Conservation (phyloP, 768 basidiomycete species). For the Myochromella boudieri region DNA sequence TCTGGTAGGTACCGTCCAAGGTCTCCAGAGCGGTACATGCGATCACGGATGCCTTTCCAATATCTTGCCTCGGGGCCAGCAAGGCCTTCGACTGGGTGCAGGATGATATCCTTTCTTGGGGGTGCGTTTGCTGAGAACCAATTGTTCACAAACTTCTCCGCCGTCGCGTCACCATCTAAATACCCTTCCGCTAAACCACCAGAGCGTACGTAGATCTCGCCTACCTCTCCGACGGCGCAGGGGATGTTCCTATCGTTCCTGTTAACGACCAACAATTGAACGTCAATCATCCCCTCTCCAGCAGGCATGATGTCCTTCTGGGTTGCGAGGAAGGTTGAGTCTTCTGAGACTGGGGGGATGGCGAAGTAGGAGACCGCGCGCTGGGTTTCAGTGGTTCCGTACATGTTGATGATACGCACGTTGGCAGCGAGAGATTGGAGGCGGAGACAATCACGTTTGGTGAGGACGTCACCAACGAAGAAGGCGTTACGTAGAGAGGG, state of each 20-base stretch:
- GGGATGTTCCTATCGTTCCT: slow-evolving; percentile 78
- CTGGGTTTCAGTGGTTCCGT: slow-evolving; percentile 98
- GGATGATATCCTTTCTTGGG: slow-evolving; percentile 69
- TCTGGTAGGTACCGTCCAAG: slow-evolving; percentile 91
- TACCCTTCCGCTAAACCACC: slow-evolving; percentile 97
- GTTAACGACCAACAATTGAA: slow-evolving; percentile 96
- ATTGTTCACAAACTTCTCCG: slow-evolving; percentile 91
- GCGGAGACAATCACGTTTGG: slow-evolving; percentile 95
- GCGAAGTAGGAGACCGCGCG: slow-evolving; percentile 97
- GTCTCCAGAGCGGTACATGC: slow-evolving; percentile 98
- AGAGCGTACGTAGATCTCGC: slow-evolving; percentile 97
- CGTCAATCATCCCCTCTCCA: slow-evolving; percentile 96
- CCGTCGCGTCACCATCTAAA: slow-evolving; percentile 75
- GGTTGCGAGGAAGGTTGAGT: slow-evolving; percentile 87
- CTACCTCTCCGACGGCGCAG: slow-evolving; percentile 94
- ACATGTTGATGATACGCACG: slow-evolving; percentile 98
- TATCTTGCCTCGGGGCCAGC: slow-evolving; percentile 73
- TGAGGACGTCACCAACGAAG: slow-evolving; percentile 98
- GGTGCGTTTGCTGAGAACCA: slow-evolving; percentile 70
- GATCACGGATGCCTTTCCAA: slow-evolving; percentile 95
- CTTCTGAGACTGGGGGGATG: slow-evolving; percentile 80
- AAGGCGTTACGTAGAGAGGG: slow-evolving; percentile 88
- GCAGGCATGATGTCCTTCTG: slow-evolving; percentile 99
- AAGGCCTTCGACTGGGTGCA: slow-evolving; percentile 52
- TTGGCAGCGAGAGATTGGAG: slow-evolving; percentile 91